Evolutionary conservation across 1,139 yeast species (phyloP).

Genomic region (Groenewaldozyma sp.): DNA sequence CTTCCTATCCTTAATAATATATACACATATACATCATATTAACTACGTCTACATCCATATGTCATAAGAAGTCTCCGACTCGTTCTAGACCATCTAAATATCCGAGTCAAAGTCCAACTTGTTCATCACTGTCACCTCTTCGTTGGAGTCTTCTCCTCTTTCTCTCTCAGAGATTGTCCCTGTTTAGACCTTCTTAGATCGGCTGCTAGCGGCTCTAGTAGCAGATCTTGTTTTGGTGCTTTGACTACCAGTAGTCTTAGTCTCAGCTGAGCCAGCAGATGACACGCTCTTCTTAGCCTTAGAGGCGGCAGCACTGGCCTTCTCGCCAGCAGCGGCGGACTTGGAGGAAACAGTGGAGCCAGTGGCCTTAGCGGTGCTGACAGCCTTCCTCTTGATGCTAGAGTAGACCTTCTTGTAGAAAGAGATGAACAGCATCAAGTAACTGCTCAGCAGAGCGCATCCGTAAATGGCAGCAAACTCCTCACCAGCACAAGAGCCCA

Average conservation of each 20-base stretch:
- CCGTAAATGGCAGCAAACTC: conserved; percentile 91
- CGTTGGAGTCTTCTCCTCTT: too few species aligned
- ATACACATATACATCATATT: too few species aligned
- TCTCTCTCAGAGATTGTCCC: too few species aligned
- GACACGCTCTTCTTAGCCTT: background rate
- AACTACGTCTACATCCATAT: too few species aligned
- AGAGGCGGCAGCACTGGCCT: conserved; percentile 2
- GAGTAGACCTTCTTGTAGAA: conserved; percentile 83
- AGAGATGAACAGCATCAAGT: conserved; percentile 82
- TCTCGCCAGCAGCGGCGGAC: too few species aligned
- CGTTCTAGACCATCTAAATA: too few species aligned
- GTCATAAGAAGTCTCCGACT: too few species aligned
- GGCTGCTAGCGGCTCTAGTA: background rate
- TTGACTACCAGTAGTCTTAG: background rate
- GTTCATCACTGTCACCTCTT: too few species aligned
- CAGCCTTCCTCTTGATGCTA: conserved; percentile 19
- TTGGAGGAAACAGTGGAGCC: conserved; percentile 1
- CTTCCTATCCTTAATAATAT: too few species aligned
- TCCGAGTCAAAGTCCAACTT: too few species aligned
- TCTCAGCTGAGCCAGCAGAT: background rate
- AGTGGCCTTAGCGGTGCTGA: conserved; percentile 5
- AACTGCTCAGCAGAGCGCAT: conserved; percentile 78
- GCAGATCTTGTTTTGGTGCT: background rate
- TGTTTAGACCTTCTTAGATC: conserved; percentile 1
- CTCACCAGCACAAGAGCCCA: conserved; percentile 86